Evolutionary conservation across 1,139 yeast species (phyloP).

Genomic region (Scheffersomyces parashehatae): DNA sequence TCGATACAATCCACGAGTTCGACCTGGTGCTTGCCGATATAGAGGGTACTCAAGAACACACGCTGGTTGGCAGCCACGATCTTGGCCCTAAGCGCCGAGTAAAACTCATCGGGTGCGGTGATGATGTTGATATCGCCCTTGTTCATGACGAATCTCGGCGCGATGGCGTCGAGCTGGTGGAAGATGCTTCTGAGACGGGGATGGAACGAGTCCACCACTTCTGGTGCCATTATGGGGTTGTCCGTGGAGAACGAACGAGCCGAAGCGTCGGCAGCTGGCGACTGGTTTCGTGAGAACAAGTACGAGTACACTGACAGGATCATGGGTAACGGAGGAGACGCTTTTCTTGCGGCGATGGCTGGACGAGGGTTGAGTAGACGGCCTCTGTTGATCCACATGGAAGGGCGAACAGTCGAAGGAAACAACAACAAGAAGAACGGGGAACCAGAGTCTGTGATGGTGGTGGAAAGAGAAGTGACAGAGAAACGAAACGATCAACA

Average conservation of each 20-base stretch:
- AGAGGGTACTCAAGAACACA: constrained; percentile 80
- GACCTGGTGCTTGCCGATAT: constrained; percentile 78
- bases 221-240: constrained; percentile 22
- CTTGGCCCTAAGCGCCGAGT: constrained; percentile 56
- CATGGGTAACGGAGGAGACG: neutral
- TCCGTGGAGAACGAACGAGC: constrained; percentile 28
- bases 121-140: constrained; percentile 66
- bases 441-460: no score
- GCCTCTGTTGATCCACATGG: no score
- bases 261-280: constrained; percentile 5
- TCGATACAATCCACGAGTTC: constrained; percentile 68
- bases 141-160: constrained; percentile 66
- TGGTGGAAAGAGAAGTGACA: no score
- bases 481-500: no score
- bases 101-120: constrained; percentile 68
- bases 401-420: no score
- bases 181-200: constrained; percentile 51
- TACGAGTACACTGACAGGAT: constrained; percentile 12
- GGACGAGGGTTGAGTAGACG: no score
- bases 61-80: constrained; percentile 56
- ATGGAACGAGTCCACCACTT: constrained; percentile 34
- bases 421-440: no score
- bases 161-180: constrained; percentile 61
- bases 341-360: no score
- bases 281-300: constrained; percentile 7